Evolutionary conservation across 1,139 yeast species (phyloP), one percentile per base, ranked within the genome.

Genomic region (Neolecta irregularis): DNA sequence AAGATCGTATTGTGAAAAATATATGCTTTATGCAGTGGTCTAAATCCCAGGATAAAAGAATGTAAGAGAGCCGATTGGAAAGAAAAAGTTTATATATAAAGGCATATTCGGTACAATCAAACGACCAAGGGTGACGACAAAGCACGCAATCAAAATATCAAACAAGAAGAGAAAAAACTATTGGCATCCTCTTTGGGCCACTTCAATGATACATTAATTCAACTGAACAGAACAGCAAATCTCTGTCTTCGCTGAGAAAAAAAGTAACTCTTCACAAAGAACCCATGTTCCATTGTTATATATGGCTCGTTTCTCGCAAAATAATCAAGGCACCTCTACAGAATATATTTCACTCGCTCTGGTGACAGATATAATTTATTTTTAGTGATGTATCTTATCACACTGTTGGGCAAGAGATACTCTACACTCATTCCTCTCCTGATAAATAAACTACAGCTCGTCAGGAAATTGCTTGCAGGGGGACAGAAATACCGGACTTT

Each of bases 361-460:
- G 80, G 69, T 46, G 81, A 93, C 30, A 75, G 64, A 54, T 88
- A 88, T 36, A 88, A 65, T 24, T 76, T 74, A 53, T 88, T 88
- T 52, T 88, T 94, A 54, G 83, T 93, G 43, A 88, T 85, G 52
- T 88, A 88, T 47, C 96, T 66, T 40, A 91, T 88, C 33, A 91
- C 98, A 28, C 91, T 74, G 55, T 88, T 88, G 1, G 99, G 99
- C 45, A 88, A 62, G 44, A 88, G 62, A 52, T 88, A 88, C 53
- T 88, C 98, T 17, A 88, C 96, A 42, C 92, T 76, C 98, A 91
- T 88, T 9, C 92, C 92, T 47, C 98, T 68, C 50, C 98, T 68
- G 30, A 88, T 72, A 48, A 88, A 88, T 44, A 88, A 65, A 12
- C 31, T 28, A 6, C 3, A 28, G 20, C 11, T 20, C 6, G 4